Base-by-base conservation (phyloP, 73 alveolate genomes). In the Paramecium sexaurelia region DNA sequence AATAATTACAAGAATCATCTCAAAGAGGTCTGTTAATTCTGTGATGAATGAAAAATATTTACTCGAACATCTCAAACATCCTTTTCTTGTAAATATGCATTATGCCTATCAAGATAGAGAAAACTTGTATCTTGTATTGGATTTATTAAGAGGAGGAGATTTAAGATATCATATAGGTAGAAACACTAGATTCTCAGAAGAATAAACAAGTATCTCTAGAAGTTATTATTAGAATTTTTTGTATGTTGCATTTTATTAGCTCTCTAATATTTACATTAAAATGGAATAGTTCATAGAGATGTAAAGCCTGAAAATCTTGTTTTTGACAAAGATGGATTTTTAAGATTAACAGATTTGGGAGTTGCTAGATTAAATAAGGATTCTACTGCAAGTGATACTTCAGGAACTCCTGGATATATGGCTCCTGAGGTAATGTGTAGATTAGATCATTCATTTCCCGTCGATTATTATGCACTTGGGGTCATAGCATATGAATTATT, bases 401-500 rank as follows among this genome's bases (percentile, higher is more conserved):
- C 97, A 4, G 98, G 98, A 33, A 96, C 98, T 32, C 97, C 98
- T 45, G 99, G 99, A 84, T 93, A 94, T 92, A 95, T 95, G 98
- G 96, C 94, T 24, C 97, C 97, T 4, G 97, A 94, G 40, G 94
- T 94, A 15, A 92, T 94, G 95, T 55, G 92, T 55, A 55, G 95
- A 20, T 36, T 92, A 10, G 92, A 94, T 29, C 94, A 94, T 55
- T 45, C 89, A 2, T 71, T 89, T 15, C 56, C 94, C 11, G 94
- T 93, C 13, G 97, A 95, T 86, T 95, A 95, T 55, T 95, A 69
- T 92, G 95, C 97, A 29, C 41, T 96, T 24, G 98, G 98, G 27
- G 95, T 95, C 0, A 93, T 96, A 39, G 90, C 94, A 2, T 96
- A 96, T 68, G 97, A 95, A 71, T 85, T 91, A 55, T 86, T 95